These are phyloP conservation scores for Vicia villosa DNA, from an alignment of 306 rosid genomes.

Conservation along the genomic window DNA sequence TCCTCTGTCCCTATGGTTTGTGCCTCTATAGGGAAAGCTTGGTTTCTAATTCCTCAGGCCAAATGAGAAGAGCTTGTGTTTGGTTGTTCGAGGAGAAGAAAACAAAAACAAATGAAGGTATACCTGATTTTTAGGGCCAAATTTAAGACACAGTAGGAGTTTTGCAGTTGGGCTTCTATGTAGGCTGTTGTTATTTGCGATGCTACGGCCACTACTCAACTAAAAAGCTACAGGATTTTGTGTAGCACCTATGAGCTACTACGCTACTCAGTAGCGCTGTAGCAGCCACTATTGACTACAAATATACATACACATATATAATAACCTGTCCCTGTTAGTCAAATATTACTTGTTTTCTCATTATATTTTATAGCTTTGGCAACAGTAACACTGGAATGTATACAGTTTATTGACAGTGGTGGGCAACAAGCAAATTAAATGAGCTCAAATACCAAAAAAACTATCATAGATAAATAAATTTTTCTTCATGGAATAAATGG, in stretches of 20 bases:
- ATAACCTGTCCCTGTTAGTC: not conserved
- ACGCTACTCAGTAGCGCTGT: not conserved
- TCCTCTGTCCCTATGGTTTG: not conserved
- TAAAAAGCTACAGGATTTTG: not conserved
- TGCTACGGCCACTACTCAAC: not conserved
- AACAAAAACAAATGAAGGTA: not conserved
- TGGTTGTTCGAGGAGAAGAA: not conserved
- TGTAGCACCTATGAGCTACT: not conserved
- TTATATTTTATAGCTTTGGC: slow-evolving; percentile 20
- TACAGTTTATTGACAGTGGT: slow-evolving; percentile 13
- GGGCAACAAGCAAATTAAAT: slow-evolving; percentile 29
- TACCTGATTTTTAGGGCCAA: not conserved
- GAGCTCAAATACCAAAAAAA: slow-evolving; percentile 6
- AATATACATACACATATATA: not conserved
- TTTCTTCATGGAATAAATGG: slow-evolving; percentile 5
- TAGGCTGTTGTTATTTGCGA: not conserved
- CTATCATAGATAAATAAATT: not conserved
- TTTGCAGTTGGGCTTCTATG: not conserved
- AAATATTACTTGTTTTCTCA: not conserved
- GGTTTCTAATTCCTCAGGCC: not conserved
- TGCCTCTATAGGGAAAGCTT: not conserved
- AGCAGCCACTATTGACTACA: not conserved
- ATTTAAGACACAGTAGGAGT: not conserved
- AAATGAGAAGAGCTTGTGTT: not conserved
- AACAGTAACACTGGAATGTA: slow-evolving; percentile 14